These are phyloP conservation scores for Penicillium aurantiogriseum DNA, from an alignment of 2,329 filamentous ascomycete species.

Conservation along the genomic window DNA sequence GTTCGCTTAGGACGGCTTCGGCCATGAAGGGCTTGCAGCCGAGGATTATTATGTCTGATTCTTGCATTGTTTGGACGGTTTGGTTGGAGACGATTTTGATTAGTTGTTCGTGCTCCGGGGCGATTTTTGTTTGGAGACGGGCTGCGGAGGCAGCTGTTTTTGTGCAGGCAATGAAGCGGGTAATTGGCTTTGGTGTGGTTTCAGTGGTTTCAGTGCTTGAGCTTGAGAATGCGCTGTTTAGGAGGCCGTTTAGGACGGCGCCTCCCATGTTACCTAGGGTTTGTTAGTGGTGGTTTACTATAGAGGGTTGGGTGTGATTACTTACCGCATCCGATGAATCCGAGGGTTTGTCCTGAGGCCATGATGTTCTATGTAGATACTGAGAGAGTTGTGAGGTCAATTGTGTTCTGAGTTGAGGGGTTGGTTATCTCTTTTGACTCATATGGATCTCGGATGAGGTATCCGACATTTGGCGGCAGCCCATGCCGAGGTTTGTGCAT, in stretches of 20 bases:
- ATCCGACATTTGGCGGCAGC: neutral
- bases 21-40: slow-evolving; percentile 50
- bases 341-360: slow-evolving; percentile 14
- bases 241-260: slow-evolving; percentile 35
- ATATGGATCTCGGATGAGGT: slow-evolving; percentile 1
- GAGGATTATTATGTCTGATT: slow-evolving; percentile 45
- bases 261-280: slow-evolving; percentile 38
- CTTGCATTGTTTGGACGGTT: slow-evolving; percentile 33
- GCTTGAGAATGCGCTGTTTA: slow-evolving; percentile 23
- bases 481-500: neutral
- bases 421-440: neutral
- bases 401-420: neutral
- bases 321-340: slow-evolving; percentile 25
- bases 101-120: slow-evolving; percentile 30
- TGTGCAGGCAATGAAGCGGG: slow-evolving; percentile 43
- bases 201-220: neutral
- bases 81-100: slow-evolving; percentile 38
- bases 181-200: slow-evolving; percentile 7
- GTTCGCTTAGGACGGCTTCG: slow-evolving; percentile 34
- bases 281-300: slow-evolving; percentile 5
- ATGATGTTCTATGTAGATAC: neutral
- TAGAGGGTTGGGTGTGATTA: neutral
- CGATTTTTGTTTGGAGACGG: slow-evolving; percentile 28
- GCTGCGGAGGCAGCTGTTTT: slow-evolving; percentile 38
- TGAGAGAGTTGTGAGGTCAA: neutral